A percentile compares a stretch with the other conserved stretches of the same genome.
These are phyloP conservation scores for Sarocladiaceae sp. DNA, from an alignment of 2,329 filamentous ascomycete species.

Conservation along the genomic window DNA sequence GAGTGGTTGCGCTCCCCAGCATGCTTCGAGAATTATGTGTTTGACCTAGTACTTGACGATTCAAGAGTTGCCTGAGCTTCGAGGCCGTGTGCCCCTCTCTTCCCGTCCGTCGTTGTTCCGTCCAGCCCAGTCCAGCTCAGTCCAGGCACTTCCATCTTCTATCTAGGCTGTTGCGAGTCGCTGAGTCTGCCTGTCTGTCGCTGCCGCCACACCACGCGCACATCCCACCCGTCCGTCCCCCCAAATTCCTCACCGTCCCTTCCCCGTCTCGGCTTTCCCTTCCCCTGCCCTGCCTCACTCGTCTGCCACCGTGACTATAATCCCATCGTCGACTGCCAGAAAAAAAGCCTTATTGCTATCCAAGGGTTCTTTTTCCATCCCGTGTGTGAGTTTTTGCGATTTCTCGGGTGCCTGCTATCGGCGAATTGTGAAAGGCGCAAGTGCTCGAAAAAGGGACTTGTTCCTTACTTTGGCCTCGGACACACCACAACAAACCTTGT, in stretches of 20 bases:
- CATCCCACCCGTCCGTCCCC: conserved; percentile 1
- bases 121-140: conserved; percentile 1
- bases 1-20: too few species aligned
- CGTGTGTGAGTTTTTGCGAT: too few species aligned
- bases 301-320: too few species aligned
- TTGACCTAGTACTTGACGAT: too few species aligned
- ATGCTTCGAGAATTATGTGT: too few species aligned
- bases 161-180: neutral
- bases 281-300: neutral
- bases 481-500: conserved; percentile 8
- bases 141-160: too few species aligned
- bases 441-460: neutral
- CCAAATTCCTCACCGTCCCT: conserved; percentile 9
- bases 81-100: neutral
- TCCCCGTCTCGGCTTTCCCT: conserved; percentile 5
- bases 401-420: too few species aligned
- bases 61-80: too few species aligned
- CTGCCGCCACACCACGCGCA: neutral
- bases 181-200: neutral
- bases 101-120: neutral
- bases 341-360: neutral
- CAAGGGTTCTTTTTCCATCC: too few species aligned
- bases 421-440: too few species aligned
- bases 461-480: conserved; percentile 1
- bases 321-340: too few species aligned